phyloP scores from a whole-genome alignment of 2,329 filamentous ascomycete genomes.

The Emmonsiellopsis sp. region DNA sequence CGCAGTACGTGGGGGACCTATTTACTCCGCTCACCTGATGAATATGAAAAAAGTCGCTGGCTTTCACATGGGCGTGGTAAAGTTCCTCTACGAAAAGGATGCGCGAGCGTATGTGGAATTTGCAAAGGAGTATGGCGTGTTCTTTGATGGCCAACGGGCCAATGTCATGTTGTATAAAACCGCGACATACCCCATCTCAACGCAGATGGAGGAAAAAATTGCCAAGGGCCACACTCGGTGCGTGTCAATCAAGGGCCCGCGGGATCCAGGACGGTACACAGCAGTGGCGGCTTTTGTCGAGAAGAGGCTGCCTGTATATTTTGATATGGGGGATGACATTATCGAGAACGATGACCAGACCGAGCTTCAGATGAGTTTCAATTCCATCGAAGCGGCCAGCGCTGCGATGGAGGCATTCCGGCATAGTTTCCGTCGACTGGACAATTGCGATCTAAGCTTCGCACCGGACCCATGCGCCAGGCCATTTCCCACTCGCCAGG shows the following conservation, averaged over 20 bases:
- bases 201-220: constrained; percentile 14
- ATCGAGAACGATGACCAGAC: constrained; percentile 9
- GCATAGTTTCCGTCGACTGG: not conserved
- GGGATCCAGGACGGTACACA: constrained; percentile 6
- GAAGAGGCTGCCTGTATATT: constrained; percentile 6
- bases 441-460: constrained; percentile 9
- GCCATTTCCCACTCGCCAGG: constrained; percentile 6
- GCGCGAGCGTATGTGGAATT: constrained; percentile 15
- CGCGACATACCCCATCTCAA: constrained; percentile 22
- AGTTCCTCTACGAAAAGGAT: constrained; percentile 19
- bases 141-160: constrained; percentile 12
- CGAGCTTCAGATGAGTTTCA: constrained; percentile 10
- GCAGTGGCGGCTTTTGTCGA: constrained; percentile 7
- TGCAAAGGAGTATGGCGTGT: constrained; percentile 12
- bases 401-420: not conserved
- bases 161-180: constrained; percentile 18
- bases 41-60: constrained; percentile 21
- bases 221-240: constrained; percentile 18
- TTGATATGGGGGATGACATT: constrained; percentile 11
- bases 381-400: constrained; percentile 11
- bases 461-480: constrained; percentile 10
- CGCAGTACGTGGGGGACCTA: constrained; percentile 15
- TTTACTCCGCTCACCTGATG: constrained; percentile 21
- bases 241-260: constrained; percentile 13
- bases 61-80: constrained; percentile 21